Base-by-base conservation (phyloP, 2,329 filamentous ascomycete species). In the Pseudocercospora fuligena region DNA sequence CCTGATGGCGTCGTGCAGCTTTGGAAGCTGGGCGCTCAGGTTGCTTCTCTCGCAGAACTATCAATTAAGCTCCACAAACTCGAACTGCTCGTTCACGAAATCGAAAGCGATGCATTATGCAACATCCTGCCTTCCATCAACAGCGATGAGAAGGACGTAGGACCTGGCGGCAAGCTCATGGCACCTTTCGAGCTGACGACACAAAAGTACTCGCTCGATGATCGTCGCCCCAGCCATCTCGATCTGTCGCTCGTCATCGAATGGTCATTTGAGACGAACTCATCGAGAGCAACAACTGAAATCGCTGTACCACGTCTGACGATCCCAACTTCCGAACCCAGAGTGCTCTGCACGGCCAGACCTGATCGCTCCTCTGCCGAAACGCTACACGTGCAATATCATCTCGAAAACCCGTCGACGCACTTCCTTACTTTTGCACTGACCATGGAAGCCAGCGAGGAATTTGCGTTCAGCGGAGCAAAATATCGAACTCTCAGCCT, bases 341-440 rank as follows among this genome's bases (percentile, higher is more conserved):
- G 95, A 64, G 93, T 97, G 1, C 87, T 97, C 3, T 83, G 83
- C 63, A 82, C 84, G 0, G 80, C 81, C 2, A 74, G 72, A 12
- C 36, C 29, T 25, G 46, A 60, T 9, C 27, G 65, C 2, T 46
- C 66, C 0, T 31, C 68, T n/a, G 25, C 31, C 6, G 46, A 63
- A 27, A 51, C 58, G 6, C 79, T 87, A 58, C 67, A 64, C 1
- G 80, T 89, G 46, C 80, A 86, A 66, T 91, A 91, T 76, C 92
- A 89, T 3, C 88, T 99, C 64, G 95, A 99, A 80, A 99, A 99
- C 77, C 92, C 94, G 0, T 97, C 94, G 0, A 91, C 89, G 77
- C 95, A 99, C 78, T 96, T 97, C 80, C 86, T 99, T 59, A 97
- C 94, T 0, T 99, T 99, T 80, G 93, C 92, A 31, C 80, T 98